These are phyloP conservation scores for Russula abietina DNA, from an alignment of 768 basidiomycete species.

Conservation along the genomic window DNA sequence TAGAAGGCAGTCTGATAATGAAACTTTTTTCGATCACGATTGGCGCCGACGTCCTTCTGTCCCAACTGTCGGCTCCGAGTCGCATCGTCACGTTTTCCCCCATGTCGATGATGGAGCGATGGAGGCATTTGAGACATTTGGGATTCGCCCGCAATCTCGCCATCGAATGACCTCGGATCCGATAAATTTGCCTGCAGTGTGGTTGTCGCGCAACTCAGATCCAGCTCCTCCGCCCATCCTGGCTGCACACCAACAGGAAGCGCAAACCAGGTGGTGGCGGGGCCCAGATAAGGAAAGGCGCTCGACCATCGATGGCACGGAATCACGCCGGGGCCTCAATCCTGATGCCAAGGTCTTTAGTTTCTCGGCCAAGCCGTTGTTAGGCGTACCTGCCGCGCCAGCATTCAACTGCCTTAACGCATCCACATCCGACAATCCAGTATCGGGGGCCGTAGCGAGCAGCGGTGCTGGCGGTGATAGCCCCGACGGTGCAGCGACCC, in stretches of 20 bases:
- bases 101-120: conserved; percentile 29
- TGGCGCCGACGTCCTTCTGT: conserved; percentile 36
- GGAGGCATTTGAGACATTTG: conserved; percentile 43
- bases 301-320: conserved; percentile 34
- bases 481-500: background rate
- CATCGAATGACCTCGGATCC: conserved; percentile 28
- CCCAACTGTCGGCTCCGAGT: conserved; percentile 22
- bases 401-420: conserved; percentile 25
- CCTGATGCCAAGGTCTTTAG: conserved; percentile 84
- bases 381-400: conserved; percentile 18
- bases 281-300: conserved; percentile 16
- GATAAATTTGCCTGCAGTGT: conserved; percentile 26
- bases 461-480: background rate
- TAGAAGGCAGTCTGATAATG: conserved; percentile 46
- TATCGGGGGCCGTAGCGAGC: background rate
- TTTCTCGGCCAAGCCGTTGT: conserved; percentile 35
- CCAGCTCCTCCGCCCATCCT: conserved; percentile 24
- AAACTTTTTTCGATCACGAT: conserved; percentile 46
- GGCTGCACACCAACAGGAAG: conserved; percentile 20
- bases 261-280: conserved; percentile 14
- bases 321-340: conserved; percentile 59
- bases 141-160: conserved; percentile 34
- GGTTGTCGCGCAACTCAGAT: conserved; percentile 25
- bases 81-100: conserved; percentile 21
- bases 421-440: conserved; percentile 7